These are phyloP conservation scores for Kregervanrija fluxuum DNA, from an alignment of 805 yeast genomes.

Conservation along the genomic window DNA sequence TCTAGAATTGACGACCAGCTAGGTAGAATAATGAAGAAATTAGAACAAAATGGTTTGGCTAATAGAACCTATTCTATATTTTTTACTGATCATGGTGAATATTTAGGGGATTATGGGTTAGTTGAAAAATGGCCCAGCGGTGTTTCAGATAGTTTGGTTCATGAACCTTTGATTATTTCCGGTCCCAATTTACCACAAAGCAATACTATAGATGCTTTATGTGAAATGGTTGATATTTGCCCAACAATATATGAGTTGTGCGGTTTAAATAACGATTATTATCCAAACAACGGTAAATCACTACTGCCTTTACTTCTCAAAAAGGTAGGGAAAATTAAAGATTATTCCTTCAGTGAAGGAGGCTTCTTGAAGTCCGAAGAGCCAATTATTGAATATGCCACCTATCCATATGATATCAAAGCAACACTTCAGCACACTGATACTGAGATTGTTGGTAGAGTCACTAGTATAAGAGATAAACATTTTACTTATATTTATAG, in stretches of 20 bases:
- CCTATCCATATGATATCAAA: background rate
- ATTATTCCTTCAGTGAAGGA: background rate
- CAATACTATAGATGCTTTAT: too few species aligned
- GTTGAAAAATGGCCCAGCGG: slow-evolving; percentile 18
- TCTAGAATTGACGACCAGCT: slow-evolving; percentile 12
- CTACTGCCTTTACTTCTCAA: too few species aligned
- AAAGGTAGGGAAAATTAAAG: too few species aligned
- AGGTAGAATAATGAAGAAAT: slow-evolving; percentile 9
- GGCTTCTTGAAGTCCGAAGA: background rate
- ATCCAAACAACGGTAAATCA: too few species aligned
- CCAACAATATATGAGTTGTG: too few species aligned
- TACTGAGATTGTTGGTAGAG: background rate
- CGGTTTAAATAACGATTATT: too few species aligned
- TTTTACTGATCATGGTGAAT: slow-evolving; percentile 16
- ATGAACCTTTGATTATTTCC: slow-evolving; percentile 1
- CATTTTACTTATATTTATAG: background rate
- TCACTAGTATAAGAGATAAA: background rate
- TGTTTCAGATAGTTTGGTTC: slow-evolving; percentile 10
- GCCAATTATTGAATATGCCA: background rate
- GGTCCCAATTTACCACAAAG: too few species aligned
- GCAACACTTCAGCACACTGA: background rate
- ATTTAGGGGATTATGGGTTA: slow-evolving; percentile 13
- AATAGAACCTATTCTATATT: slow-evolving; percentile 7
- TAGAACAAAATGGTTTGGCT: background rate
- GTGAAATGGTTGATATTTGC: too few species aligned